Percentiles rank a stretch among this genome's conserved stretches.
Conservation (phyloP, 1,284 basidiomycete species). For the Cystobasidium sp. region DNA sequence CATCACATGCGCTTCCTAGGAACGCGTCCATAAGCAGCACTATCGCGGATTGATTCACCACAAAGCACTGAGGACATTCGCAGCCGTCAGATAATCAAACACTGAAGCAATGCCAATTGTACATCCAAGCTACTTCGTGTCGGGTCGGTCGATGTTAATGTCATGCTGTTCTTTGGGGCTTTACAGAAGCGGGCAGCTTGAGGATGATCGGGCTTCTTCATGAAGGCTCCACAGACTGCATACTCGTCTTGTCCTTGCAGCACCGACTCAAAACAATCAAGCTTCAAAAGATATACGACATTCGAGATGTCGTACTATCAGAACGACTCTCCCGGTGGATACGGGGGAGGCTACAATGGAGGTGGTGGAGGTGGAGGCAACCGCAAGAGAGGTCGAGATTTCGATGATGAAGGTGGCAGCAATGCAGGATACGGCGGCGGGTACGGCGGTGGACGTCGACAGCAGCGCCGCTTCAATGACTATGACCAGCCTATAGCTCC, state of each 20-base stretch:
- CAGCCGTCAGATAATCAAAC: too few relatives aligned
- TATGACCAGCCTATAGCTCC: constrained; percentile 34
- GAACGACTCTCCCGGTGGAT: constrained; percentile 7
- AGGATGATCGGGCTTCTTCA: constrained; percentile 2
- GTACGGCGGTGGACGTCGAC: constrained; percentile 44
- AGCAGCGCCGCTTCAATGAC: constrained; percentile 41
- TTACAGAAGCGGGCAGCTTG: neutral
- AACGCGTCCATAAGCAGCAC: too few relatives aligned
- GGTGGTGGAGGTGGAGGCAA: constrained; percentile 36
- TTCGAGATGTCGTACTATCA: constrained; percentile 17
- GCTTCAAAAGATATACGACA: neutral
- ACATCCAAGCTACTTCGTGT: too few relatives aligned
- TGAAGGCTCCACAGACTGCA: too few relatives aligned
- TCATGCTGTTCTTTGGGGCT: too few relatives aligned
- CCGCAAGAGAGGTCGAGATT: constrained; percentile 40
- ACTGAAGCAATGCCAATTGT: too few relatives aligned
- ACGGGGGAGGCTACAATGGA: constrained; percentile 8
- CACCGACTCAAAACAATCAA: too few relatives aligned
- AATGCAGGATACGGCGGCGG: constrained; percentile 25
- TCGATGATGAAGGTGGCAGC: constrained; percentile 21
- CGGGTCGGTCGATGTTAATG: too few relatives aligned
- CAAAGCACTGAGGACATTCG: too few relatives aligned
- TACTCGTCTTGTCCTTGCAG: too few relatives aligned
- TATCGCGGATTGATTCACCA: too few relatives aligned
- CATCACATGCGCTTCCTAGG: too few relatives aligned